A percentile compares a stretch with the other conserved stretches of the same genome.
Conservation (phyloP, 768 basidiomycete genomes). For the Mycena indigotica region DNA sequence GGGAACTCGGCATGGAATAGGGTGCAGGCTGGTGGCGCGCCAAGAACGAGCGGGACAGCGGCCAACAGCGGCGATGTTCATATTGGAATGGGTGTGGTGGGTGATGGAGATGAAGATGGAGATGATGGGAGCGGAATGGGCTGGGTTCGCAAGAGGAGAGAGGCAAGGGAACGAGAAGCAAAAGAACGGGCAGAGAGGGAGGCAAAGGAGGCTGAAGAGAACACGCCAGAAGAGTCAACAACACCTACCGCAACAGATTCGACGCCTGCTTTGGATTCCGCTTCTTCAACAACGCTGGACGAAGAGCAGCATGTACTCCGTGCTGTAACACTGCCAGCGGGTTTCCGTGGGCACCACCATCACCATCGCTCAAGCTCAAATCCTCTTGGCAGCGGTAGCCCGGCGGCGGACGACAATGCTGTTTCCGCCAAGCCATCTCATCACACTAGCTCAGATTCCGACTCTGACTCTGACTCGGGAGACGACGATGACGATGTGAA, state of each 20-base stretch:
- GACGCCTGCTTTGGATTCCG: neutral
- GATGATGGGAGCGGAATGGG: slow-evolving; percentile 88
- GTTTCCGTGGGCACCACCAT: slow-evolving; percentile 29
- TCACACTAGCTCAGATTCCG: neutral
- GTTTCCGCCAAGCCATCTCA: neutral
- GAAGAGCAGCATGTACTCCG: slow-evolving; percentile 34
- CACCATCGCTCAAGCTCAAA: slow-evolving; percentile 26
- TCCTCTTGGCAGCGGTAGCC: slow-evolving; percentile 1
- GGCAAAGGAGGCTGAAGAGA: slow-evolving; percentile 33
- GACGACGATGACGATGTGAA: slow-evolving; percentile 3
- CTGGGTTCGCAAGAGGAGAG: slow-evolving; percentile 72
- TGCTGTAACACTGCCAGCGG: slow-evolving; percentile 39
- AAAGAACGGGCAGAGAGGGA: slow-evolving; percentile 47
- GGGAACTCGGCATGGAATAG: slow-evolving; percentile 38
- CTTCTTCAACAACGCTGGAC: slow-evolving; percentile 13
- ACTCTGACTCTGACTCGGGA: slow-evolving; percentile 6
- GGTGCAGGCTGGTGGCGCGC: slow-evolving; percentile 34
- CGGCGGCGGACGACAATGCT: neutral
- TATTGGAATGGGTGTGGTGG: slow-evolving; percentile 31
- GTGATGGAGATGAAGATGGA: slow-evolving; percentile 46
- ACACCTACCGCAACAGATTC: slow-evolving; percentile 1
- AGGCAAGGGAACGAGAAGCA: slow-evolving; percentile 55
- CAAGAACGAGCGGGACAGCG: slow-evolving; percentile 18
- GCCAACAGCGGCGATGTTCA: slow-evolving; percentile 21
- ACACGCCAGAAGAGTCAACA: slow-evolving; percentile 10